Conservation (phyloP, 23 red algal species). For the Cyanidium caldarium region DNA sequence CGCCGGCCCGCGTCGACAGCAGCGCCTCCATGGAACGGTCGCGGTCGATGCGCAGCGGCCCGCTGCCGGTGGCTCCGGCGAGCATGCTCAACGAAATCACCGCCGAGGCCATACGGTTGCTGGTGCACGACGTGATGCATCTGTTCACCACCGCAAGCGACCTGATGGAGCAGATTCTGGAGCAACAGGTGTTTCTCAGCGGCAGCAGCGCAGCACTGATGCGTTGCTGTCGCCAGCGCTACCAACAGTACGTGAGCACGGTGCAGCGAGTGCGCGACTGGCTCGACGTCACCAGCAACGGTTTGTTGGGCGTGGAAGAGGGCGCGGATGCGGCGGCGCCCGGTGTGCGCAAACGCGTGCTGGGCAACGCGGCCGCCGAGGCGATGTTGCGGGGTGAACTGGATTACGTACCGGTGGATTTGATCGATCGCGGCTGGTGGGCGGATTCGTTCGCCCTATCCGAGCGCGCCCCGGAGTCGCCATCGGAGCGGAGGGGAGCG, state of each 20-base stretch:
- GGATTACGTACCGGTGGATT: neutral
- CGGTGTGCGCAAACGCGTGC: neutral
- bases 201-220: neutral
- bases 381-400: neutral
- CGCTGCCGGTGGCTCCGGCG: neutral
- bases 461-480: too few species aligned
- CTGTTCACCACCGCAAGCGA: neutral
- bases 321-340: neutral
- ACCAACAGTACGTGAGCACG: neutral
- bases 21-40: too few species aligned
- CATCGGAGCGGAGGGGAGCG: too few species aligned
- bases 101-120: neutral
- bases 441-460: neutral
- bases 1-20: neutral
- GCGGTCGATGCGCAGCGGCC: too few species aligned
- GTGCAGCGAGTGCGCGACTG: neutral
- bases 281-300: neutral
- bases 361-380: constrained; percentile 2
- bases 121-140: constrained; percentile 2
- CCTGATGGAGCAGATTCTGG: neutral
- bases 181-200: neutral
- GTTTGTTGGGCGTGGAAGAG: neutral
- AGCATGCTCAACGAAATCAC: constrained; percentile 1
- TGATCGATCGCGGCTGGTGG: constrained; percentile 5
- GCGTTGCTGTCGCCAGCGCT: neutral